phyloP scores from a whole-genome alignment of 2,329 filamentous ascomycete species.

The Trichoderma sp. region DNA sequence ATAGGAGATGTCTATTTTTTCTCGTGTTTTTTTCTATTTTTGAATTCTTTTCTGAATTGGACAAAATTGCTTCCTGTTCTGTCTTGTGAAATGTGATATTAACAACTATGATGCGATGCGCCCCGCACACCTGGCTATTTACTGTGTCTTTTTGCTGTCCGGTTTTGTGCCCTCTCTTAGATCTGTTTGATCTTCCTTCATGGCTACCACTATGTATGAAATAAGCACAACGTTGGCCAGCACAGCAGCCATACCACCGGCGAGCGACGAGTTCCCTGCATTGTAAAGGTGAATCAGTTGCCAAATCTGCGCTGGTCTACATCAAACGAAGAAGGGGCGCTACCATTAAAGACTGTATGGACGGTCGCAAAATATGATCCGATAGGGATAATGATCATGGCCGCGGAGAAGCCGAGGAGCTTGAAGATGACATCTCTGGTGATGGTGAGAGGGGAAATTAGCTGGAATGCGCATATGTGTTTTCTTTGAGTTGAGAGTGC shows the following conservation, averaged over 20 bases:
- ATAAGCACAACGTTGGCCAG: constrained; percentile 91
- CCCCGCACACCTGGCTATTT: constrained; percentile 13
- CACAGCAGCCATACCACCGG: constrained; percentile 81
- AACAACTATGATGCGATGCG: background rate
- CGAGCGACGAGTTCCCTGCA: constrained; percentile 82
- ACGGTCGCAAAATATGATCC: constrained; percentile 85
- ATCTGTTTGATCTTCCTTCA: constrained; percentile 74
- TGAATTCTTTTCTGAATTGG: background rate
- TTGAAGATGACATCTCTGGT: constrained; percentile 81
- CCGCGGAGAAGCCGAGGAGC: constrained; percentile 83
- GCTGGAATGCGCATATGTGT: background rate
- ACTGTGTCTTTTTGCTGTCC: constrained; percentile 54
- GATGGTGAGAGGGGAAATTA: constrained; percentile 35
- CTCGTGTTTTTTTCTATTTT: background rate
- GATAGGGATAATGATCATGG: constrained; percentile 87
- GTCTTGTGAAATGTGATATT: background rate
- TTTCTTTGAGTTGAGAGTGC: constrained; percentile 34
- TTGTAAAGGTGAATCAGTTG: constrained; percentile 20
- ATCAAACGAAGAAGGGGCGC: background rate
- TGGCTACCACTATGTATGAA: constrained; percentile 87
- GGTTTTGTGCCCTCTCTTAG: constrained; percentile 45
- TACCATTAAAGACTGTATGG: constrained; percentile 76
- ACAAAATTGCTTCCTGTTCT: background rate
- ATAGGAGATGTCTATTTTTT: constrained; percentile 10
- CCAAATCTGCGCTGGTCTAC: background rate